These are phyloP conservation scores for Naematelia aurantialba DNA, from an alignment of 768 basidiomycete species.

Conservation along the genomic window DNA sequence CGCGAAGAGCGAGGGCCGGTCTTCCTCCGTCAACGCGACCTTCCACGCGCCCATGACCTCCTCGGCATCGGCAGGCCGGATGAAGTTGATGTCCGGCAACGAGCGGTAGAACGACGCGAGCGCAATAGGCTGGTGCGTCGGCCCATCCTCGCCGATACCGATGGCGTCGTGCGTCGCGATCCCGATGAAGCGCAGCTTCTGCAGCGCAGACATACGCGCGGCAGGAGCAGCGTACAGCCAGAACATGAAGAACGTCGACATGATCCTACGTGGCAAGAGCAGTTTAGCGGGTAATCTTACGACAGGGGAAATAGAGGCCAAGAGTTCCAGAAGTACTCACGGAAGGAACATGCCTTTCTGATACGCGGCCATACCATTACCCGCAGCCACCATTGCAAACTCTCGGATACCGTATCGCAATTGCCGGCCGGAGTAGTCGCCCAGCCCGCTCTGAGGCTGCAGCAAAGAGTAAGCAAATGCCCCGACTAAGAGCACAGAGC, in stretches of 20 bases:
- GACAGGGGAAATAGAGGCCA: no score
- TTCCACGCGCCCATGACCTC: conserved; percentile 44
- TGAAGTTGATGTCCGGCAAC: conserved; percentile 44
- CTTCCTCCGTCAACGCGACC: conserved; percentile 28
- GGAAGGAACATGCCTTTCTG: conserved; percentile 49
- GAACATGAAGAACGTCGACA: conserved; percentile 50
- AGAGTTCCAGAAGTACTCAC: no score
- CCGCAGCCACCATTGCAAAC: conserved; percentile 45
- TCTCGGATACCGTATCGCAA: conserved; percentile 49
- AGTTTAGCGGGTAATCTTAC: neutral
- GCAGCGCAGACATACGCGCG: conserved; percentile 46
- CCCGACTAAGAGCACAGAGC: neutral
- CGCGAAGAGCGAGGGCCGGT: conserved; percentile 37
- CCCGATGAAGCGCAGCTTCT: conserved; percentile 46
- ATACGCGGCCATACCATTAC: conserved; percentile 47
- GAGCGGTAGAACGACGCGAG: conserved; percentile 41
- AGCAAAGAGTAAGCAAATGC: neutral
- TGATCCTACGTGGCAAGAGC: conserved; percentile 19
- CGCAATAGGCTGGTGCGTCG: conserved; percentile 48
- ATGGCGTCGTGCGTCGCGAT: conserved; percentile 49
- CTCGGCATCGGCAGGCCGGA: conserved; percentile 48
- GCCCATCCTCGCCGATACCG: conserved; percentile 49
- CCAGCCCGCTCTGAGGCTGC: conserved; percentile 36
- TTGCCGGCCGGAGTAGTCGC: conserved; percentile 46
- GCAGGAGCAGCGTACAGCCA: conserved; percentile 49